These are phyloP conservation scores for Chamaecrista fasciculata DNA, from an alignment of 306 rosid species.

Conservation along the genomic window DNA sequence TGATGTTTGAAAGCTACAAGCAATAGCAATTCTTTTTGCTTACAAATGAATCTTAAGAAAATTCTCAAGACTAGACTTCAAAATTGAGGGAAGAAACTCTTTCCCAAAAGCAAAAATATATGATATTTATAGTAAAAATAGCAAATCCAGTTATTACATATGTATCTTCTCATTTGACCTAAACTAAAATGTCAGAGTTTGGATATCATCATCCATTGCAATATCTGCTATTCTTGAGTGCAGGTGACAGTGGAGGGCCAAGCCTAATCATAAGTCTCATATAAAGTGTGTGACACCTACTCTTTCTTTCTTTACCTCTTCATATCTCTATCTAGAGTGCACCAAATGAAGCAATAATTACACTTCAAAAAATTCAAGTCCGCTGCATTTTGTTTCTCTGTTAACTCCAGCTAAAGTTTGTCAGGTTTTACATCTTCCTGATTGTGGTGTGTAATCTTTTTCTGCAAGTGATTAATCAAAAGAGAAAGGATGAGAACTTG, in stretches of 20 bases:
- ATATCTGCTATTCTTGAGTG: slow-evolving; percentile 19
- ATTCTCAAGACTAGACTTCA: neutral
- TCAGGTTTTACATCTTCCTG: neutral
- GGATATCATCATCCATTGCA: neutral
- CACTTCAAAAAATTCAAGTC: too few species aligned
- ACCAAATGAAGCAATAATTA: too few species aligned
- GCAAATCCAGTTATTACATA: neutral
- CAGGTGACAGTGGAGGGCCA: slow-evolving; percentile 97
- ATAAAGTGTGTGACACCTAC: too few species aligned
- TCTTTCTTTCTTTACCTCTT: too few species aligned
- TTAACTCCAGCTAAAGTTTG: neutral
- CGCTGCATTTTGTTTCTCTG: neutral
- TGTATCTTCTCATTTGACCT: neutral
- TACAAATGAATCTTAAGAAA: neutral
- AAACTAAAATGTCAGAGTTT: neutral
- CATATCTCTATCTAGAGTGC: slow-evolving; percentile 82
- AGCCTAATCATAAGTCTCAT: slow-evolving; percentile 82
- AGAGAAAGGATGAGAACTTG: neutral
- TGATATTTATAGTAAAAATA: neutral
- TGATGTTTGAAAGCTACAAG: neutral
- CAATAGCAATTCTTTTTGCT: too few species aligned
- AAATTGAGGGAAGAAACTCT: neutral
- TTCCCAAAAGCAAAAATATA: neutral
- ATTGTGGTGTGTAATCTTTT: slow-evolving; percentile 26
- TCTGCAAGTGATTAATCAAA: slow-evolving; percentile 14